These are phyloP conservation scores for Pelagophyceae sp. DNA, from an alignment of 352 stramenopile genomes.

Conservation along the genomic window DNA sequence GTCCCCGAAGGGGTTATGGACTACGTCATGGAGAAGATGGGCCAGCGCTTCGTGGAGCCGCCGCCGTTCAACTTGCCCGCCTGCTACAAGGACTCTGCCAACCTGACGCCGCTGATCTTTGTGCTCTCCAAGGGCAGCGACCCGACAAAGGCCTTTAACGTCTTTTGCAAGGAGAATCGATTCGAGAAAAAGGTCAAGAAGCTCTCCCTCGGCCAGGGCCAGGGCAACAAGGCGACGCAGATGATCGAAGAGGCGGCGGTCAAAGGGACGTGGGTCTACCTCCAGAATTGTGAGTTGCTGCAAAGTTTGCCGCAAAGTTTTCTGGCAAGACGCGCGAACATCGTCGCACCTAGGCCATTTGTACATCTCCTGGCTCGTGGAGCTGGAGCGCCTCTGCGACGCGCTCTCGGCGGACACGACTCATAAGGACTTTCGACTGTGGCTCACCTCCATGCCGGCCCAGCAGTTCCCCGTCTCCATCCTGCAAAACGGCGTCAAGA, in stretches of 20 bases:
- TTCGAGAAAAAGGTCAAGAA: constrained; percentile 80
- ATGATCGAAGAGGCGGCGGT: constrained; percentile 74
- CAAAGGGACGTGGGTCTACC: constrained; percentile 83
- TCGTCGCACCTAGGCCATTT: too few species aligned
- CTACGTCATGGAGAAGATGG: constrained; percentile 69
- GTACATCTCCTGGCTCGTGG: constrained; percentile 82
- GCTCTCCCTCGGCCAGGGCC: constrained; percentile 82
- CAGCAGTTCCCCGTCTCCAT: constrained; percentile 72
- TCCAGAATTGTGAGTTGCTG: too few species aligned
- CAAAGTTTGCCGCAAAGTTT: too few species aligned
- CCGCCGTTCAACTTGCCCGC: constrained; percentile 79
- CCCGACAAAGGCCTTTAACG: constrained; percentile 83
- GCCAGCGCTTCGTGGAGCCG: constrained; percentile 81
- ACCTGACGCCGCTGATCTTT: constrained; percentile 84
- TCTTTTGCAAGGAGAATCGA: constrained; percentile 73
- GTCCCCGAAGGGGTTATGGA: constrained; percentile 79
- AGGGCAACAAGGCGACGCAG: constrained; percentile 77
- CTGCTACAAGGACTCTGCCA: constrained; percentile 80
- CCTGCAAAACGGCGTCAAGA: constrained; percentile 88
- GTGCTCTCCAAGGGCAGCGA: constrained; percentile 84
- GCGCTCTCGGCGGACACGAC: constrained; percentile 49
- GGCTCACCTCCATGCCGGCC: constrained; percentile 73
- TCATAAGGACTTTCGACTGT: constrained; percentile 80
- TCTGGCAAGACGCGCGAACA: too few species aligned
- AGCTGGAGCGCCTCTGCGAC: constrained; percentile 86